Evolutionary conservation across 2,329 filamentous ascomycete species (phyloP), one percentile per base, ranked within the genome.

Genomic region (Westerdykella sp.): DNA sequence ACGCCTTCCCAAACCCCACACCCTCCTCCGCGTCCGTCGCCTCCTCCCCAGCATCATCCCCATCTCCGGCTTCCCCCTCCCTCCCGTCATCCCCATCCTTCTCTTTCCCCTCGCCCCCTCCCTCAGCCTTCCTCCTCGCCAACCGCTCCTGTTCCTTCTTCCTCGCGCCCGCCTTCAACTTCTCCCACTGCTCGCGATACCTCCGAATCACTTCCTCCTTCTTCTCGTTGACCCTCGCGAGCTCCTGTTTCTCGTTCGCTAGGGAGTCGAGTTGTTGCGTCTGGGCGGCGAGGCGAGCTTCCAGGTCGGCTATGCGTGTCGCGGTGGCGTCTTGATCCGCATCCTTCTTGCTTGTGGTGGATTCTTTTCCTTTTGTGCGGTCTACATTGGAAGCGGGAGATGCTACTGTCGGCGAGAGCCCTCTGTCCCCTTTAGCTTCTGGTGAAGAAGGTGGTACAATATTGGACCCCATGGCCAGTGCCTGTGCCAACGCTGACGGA

Each of bases 101-200:
- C 13, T 25, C 49, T n/a, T 49, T 50, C 1, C 28, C 48, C 2
- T 38, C 47, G 35, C 45, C 43, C 23, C 41, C 39, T 23, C 43
- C 46, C 14, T 57, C 46, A 11, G 80, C 80, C 2, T 48, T 28
- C 23, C 45, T 47, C 45, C 44, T 53, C 42, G 60, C 59, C 18
- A 53, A 28, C 28, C 60, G 46, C 50, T 65, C 62, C 37, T 43
- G 34, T 47, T 64, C 60, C 48, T 64, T 61, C 51, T 61, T 64
- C 41, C 64, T 42, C 2, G 82, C 82, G 1, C 79, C 79, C 37
- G 81, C 79, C 63, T 85, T 84, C 51, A 87, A 63, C 53, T 79
- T 79, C 63, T 85, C 81, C 80, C 81, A 86, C 46, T 80, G 75
- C 43, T 82, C 78, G 40, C 79, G 63, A 59, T 85, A 85, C 43